Base-by-base conservation (phyloP, 2,329 filamentous ascomycete genomes). In the Penicillium sp. region DNA sequence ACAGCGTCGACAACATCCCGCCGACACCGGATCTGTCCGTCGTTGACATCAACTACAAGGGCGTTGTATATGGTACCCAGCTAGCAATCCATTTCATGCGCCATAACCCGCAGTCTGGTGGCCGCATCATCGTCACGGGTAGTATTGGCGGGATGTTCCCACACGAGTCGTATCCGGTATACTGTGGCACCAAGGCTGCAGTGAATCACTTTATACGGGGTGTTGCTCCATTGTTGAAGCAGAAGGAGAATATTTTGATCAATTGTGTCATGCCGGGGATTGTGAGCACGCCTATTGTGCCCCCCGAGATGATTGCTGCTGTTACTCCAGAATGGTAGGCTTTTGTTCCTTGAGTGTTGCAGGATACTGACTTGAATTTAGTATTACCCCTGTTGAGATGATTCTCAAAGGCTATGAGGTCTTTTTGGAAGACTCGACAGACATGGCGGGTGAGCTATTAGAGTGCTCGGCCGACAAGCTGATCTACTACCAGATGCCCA, bases 61-160 rank as follows among this genome's bases (percentile, higher is more conserved):
- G 77, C 4, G 73, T 83, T 1, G 64, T 82, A 0, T 82, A 82
- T 53, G 78, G 79, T 4, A 77, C 75, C 1, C 73, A 76, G 52
- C 69, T 82, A 9, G 78, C 81, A 1, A 78, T 76, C 10, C 79
- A 83, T 60, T 83, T 81, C 63, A 82, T 82, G 80, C 72, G 79
- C 12, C 75, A 80, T 55, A 82, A 82, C 53, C 61, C 67, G 3
- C 65, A 63, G 0, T 73, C 73, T 0, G 77, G 76, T 2, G 79
- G 78, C 1, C 74, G 69, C 52, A 78, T 81, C 50, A 67, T 80
- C 11, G 71, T 74, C 0, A 81, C 78, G 0, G 71, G 72, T 2
- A 79, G 75, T 55, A 73, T 77, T 54, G 74, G 75, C 2, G 76
- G 69, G 1, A 58, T 81, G 1, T 75, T 77, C 45, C 78, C 80